Conservation (phyloP, 2,329 filamentous ascomycete genomes). For the Pyricularia sp. region DNA sequence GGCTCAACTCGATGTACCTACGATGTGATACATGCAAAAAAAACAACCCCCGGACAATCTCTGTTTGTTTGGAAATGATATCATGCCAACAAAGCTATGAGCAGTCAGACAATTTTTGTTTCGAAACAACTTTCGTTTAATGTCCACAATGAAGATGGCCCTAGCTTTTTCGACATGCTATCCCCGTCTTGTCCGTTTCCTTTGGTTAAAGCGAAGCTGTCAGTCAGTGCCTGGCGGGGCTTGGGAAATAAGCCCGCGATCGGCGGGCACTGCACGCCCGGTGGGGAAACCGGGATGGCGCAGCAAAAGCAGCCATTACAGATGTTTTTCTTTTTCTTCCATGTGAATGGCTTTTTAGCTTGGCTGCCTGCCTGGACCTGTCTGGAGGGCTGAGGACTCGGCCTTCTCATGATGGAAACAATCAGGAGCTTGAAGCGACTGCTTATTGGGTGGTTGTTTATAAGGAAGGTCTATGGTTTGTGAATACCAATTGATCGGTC, state of each 20-base stretch:
- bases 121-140: too few relatives aligned
- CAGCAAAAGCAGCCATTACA: not conserved
- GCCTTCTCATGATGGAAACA: not conserved
- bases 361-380: not conserved
- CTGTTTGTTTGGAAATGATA: not conserved
- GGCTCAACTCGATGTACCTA: not conserved
- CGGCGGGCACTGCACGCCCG: not conserved
- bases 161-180: not conserved
- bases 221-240: not conserved
- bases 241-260: not conserved
- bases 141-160: too few relatives aligned
- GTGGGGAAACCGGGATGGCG: not conserved
- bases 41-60: not conserved
- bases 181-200: not conserved
- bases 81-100: too few relatives aligned
- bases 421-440: not conserved
- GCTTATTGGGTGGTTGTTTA: too few relatives aligned
- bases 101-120: too few relatives aligned
- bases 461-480: too few relatives aligned
- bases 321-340: not conserved
- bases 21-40: not conserved
- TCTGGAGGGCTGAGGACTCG: not conserved
- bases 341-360: not conserved
- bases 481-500: too few relatives aligned
- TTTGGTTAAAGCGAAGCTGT: not conserved